These are phyloP conservation scores for Alternaria postmessia DNA, from an alignment of 2,329 filamentous ascomycete species.

Conservation along the genomic window DNA sequence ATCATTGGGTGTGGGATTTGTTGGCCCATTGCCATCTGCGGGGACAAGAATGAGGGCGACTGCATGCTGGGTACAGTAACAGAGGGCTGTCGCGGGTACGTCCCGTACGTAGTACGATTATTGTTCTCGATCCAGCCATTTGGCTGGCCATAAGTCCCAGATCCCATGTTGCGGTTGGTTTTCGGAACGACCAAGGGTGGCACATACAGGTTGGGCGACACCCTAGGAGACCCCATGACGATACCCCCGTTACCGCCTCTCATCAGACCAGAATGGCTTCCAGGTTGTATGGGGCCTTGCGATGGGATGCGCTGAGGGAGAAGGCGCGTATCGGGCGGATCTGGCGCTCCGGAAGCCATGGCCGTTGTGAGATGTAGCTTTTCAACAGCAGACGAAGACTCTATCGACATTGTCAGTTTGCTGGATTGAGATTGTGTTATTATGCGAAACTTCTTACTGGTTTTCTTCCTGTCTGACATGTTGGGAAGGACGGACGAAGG, in stretches of 20 bases:
- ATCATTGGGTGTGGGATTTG: conserved; percentile 15
- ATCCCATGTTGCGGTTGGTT: conserved; percentile 18
- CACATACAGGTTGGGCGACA: conserved; percentile 13
- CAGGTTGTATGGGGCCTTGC: conserved; percentile 5
- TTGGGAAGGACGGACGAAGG: background rate
- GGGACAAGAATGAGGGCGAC: conserved; percentile 23
- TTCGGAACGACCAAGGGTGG: conserved; percentile 20
- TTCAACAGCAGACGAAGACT: background rate
- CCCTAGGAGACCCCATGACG: conserved; percentile 1
- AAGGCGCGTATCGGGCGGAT: background rate
- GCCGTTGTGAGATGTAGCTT: background rate
- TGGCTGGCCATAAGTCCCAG: conserved; percentile 18
- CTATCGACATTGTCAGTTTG: conserved; percentile 24
- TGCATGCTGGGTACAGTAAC: conserved; percentile 19
- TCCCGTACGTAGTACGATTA: conserved; percentile 20
- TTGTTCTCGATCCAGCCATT: conserved; percentile 32
- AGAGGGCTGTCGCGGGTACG: conserved; percentile 24
- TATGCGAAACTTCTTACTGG: conserved; percentile 22
- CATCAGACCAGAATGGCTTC: conserved; percentile 5
- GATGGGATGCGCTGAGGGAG: background rate
- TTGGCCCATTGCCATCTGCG: conserved; percentile 22
- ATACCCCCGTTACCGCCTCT: conserved; percentile 5
- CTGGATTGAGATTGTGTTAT: background rate
- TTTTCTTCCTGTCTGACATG: background rate
- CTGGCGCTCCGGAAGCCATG: background rate